phyloP scores from a whole-genome alignment of 805 yeast species.

The Sungouiozyma ichnusensis region DNA sequence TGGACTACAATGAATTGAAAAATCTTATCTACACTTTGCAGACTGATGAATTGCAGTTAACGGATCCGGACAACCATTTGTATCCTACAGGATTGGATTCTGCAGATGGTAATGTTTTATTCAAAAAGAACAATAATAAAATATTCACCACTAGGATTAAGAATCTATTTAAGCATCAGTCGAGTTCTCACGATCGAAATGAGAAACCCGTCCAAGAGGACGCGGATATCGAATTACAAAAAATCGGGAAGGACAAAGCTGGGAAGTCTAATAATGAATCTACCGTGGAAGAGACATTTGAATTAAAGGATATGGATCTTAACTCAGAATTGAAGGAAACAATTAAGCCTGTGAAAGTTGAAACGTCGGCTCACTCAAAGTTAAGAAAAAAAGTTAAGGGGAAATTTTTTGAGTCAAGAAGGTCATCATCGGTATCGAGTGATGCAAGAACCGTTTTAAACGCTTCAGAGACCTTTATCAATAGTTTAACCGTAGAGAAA shows the following conservation, averaged over 20 bases:
- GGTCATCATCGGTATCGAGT: slow-evolving; percentile 8
- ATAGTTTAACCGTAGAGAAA: slow-evolving; percentile 38
- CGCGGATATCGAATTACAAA: neutral
- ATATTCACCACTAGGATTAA: neutral
- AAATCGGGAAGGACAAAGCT: slow-evolving; percentile 1
- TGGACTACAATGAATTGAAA: slow-evolving; percentile 55
- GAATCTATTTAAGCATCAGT: neutral
- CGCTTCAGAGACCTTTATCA: slow-evolving; percentile 36
- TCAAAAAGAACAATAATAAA: neutral
- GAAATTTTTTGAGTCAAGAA: slow-evolving; percentile 8
- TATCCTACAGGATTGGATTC: neutral
- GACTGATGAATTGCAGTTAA: slow-evolving; percentile 24
- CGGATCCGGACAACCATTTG: slow-evolving; percentile 3
- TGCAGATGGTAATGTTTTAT: neutral
- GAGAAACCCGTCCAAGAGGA: neutral
- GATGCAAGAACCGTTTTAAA: slow-evolving; percentile 24
- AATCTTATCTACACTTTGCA: slow-evolving; percentile 48
- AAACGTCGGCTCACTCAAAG: neutral
- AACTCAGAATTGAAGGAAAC: neutral
- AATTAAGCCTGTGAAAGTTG: neutral
- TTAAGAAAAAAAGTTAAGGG: slow-evolving; percentile 11
- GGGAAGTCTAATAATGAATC: neutral
- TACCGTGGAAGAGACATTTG: slow-evolving; percentile 16
- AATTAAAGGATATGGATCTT: slow-evolving; percentile 15
- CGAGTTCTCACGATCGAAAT: neutral